A percentile compares a stretch with the other conserved stretches of the same genome.
phyloP scores from a whole-genome alignment of 208 protist genomes.

The Herpetomonas samuelpessoai region DNA sequence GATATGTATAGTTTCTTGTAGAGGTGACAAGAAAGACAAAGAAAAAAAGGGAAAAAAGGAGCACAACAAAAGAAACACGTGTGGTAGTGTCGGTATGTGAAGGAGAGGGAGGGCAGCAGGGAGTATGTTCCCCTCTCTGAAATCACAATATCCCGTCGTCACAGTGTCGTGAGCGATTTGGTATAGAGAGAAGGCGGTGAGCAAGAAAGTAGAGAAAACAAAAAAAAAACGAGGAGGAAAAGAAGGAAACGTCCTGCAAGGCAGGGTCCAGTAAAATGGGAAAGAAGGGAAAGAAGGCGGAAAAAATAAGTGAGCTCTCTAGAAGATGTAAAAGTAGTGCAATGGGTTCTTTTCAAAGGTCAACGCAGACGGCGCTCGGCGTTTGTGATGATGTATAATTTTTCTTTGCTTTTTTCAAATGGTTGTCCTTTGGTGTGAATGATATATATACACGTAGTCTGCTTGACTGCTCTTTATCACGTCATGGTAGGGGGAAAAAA shows the following conservation, averaged over 20 bases:
- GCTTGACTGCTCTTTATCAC: neutral
- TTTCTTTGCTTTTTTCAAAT: too few relatives aligned
- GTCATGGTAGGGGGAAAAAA: neutral
- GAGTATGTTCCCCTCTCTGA: too few relatives aligned
- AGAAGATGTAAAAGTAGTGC: neutral
- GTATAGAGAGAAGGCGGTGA: too few relatives aligned
- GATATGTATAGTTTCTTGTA: slow-evolving; percentile 19
- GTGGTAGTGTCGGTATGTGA: too few relatives aligned
- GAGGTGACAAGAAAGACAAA: slow-evolving; percentile 2
- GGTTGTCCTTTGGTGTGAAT: neutral
- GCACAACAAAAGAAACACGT: neutral
- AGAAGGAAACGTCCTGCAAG: too few relatives aligned
- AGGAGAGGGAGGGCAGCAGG: too few relatives aligned
- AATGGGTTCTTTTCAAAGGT: neutral
- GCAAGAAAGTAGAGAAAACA: neutral
- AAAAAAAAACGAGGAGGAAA: slow-evolving; percentile 9
- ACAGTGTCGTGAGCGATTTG: too few relatives aligned
- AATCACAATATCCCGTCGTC: too few relatives aligned
- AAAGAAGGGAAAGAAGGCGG: slow-evolving; percentile 3
- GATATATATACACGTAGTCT: neutral
- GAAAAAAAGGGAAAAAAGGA: slow-evolving; percentile 8
- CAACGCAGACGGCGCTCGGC: too few relatives aligned
- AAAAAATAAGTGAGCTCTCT: neutral
- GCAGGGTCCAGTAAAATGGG: too few relatives aligned
- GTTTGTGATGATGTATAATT: too few relatives aligned